Base-by-base conservation (phyloP, 108 stramenopile species). In the Nitzschia sp. region DNA sequence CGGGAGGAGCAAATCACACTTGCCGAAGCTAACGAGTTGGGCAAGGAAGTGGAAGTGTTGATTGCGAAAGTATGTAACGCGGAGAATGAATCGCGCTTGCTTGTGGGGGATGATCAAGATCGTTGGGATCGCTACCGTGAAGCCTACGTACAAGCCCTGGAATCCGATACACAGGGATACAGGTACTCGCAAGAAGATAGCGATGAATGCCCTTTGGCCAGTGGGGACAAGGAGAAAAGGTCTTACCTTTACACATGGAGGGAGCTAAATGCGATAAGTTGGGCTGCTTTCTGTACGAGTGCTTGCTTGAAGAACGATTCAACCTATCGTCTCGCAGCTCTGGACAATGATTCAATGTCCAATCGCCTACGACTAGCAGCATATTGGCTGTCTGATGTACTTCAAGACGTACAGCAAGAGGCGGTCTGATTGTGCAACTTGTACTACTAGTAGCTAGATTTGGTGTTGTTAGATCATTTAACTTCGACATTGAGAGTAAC, bases 231-330 rank as follows among this genome's bases (percentile, higher is more conserved):
- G 4, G 18, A 11, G 28, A 61, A 47, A 71, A 51, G 47, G n/a
- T 33, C 15, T 24, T 17, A n/a, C n/a, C n/a, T n/a, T n/a, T n/a
- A n/a, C 17, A 42, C 59, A 0, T 71, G 70, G 70, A 61, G 48
- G 21, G 47, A 71, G 27, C 15, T 71, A 47, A 61, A 34, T 51
- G 70, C 70, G 0, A 49, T 71, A 27, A 71, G 70, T 25, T 71
- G 70, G 70, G 70, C 70, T 24, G 70, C 70, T 31, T 71, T 71
- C 46, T 71, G 46, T 19, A 48, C 70, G 18, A 17, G 19, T 3
- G 18, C 17, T 21, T 17, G 15, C 0, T 54, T 59, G 19, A n/a
- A 35, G 15, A 35, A 35, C 4, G 70, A 71, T 31, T 30, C 38
- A 34, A 61, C 59, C 3, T 61, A 48, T 24, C 59, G 70, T 30